phyloP scores from a whole-genome alignment of 768 basidiomycete species.

The Agrocybe pediades region DNA sequence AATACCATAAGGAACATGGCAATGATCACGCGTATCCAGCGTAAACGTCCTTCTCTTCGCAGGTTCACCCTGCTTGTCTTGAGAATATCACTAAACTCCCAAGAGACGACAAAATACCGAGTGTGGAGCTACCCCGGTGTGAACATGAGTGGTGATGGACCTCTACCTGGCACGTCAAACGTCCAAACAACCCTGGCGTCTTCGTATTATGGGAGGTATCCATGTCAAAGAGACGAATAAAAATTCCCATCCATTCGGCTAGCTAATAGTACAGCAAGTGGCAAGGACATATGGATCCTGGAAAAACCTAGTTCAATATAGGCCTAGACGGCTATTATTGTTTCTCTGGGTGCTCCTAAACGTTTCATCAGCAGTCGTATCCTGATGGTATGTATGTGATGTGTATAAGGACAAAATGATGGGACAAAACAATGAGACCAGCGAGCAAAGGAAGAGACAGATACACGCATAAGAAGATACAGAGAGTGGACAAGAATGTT shows the following conservation, averaged over 20 bases:
- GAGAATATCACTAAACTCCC: background rate
- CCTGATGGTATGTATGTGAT: constrained; percentile 1
- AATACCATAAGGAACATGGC: background rate
- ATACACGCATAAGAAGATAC: constrained; percentile 9
- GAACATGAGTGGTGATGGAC: background rate
- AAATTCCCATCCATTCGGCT: no score
- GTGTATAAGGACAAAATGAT: constrained; percentile 10
- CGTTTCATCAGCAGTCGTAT: constrained; percentile 1
- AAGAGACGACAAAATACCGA: background rate
- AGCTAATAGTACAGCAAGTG: no score
- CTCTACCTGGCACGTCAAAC: background rate
- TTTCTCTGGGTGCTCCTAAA: background rate
- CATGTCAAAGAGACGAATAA: background rate
- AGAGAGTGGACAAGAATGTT: constrained; percentile 3
- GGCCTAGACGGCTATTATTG: no score
- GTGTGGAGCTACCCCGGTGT: background rate
- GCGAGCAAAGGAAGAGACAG: background rate
- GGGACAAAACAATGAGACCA: background rate
- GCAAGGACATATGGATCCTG: no score
- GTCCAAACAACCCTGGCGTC: background rate
- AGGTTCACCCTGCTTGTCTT: background rate
- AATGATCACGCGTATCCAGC: background rate
- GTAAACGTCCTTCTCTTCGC: background rate
- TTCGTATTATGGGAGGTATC: background rate
- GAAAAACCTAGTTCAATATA: no score